Base-by-base conservation (phyloP, 1,139 yeast species). In the Pichia sp. region DNA sequence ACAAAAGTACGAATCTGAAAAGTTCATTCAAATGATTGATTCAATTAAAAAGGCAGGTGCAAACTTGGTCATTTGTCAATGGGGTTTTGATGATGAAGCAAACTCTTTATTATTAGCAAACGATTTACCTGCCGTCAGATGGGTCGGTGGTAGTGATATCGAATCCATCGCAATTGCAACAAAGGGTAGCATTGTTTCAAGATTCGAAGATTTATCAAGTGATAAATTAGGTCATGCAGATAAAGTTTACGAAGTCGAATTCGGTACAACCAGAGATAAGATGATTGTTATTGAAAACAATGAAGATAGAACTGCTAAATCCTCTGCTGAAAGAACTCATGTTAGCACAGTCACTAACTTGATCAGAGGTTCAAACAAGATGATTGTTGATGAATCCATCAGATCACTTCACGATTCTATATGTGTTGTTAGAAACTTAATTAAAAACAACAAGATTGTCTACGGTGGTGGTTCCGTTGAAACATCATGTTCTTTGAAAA, bases 81-180 rank as follows among this genome's bases (percentile, higher is more conserved):
- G 99, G 99, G 99, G 99, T 14, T 94, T 94, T 63, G 99, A 94
- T 66, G 99, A 94, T 67, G 99, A 94, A 72, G 99, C 99, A 38
- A 94, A 93, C 69, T 97, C 94, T 68, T 72, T 93, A 63, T 76
- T 93, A 54, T 74, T 91, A 59, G 88, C 94, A 59, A 89, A 91
- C 67, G 79, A 87, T 38, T 77, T 93, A 55, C 96, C 96, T 45
- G 98, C 99, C 33, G 95, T 94, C 39, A 83, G 99, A 74, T 94
- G 99, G 99, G 96, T 94, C 48, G 99, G 99, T 51, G 99, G 99
- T 35, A 89, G 96, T 45, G 99, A 94, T 64, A 77, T 93, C 59
- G 99, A 93, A 71, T 78, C 89, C 55, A 83, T 94, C 61, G 99
- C 99, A 34, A 93, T 94, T 67, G 98, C 99, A 40, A 93, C 99